A percentile compares a stretch with the other conserved stretches of the same genome.
phyloP scores from a whole-genome alignment of 2,329 filamentous ascomycete genomes.

The Fusarium metavorans region DNA sequence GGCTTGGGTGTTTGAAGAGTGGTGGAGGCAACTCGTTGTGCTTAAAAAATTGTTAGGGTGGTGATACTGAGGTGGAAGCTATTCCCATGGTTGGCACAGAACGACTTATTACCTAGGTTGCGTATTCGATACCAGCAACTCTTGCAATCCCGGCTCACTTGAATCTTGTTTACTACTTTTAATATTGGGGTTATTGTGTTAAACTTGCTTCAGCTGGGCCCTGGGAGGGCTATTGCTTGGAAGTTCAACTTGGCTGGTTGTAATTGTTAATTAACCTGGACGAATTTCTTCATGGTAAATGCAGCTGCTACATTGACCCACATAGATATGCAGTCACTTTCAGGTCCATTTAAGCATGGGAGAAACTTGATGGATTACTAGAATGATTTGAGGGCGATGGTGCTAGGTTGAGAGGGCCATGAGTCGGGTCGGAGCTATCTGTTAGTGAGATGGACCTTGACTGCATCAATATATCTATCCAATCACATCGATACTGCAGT shows the following conservation, averaged over 20 bases:
- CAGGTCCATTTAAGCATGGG: not conserved
- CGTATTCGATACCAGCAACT: not conserved
- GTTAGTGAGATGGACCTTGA: not conserved
- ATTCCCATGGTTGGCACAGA: not conserved
- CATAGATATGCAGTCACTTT: not conserved
- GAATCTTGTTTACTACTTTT: not conserved
- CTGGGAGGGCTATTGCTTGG: not conserved
- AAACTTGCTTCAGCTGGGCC: not conserved
- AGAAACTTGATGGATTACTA: not conserved
- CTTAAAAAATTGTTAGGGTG: not conserved
- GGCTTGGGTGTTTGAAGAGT: not conserved
- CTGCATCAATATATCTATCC: not conserved
- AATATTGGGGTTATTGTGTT: not conserved
- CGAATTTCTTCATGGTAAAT: not conserved
- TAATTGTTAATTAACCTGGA: not conserved
- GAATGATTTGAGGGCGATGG: not conserved
- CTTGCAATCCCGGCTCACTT: not conserved
- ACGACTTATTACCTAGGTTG: not conserved
- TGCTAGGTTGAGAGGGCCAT: not conserved
- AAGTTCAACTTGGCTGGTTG: not conserved
- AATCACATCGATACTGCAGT: not conserved
- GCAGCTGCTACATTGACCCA: no score
- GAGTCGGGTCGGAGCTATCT: not conserved
- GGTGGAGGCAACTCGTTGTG: not conserved
- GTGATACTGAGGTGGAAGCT: not conserved